Conservation (phyloP, 805 yeast genomes). For the Debaryomyces maramus region DNA sequence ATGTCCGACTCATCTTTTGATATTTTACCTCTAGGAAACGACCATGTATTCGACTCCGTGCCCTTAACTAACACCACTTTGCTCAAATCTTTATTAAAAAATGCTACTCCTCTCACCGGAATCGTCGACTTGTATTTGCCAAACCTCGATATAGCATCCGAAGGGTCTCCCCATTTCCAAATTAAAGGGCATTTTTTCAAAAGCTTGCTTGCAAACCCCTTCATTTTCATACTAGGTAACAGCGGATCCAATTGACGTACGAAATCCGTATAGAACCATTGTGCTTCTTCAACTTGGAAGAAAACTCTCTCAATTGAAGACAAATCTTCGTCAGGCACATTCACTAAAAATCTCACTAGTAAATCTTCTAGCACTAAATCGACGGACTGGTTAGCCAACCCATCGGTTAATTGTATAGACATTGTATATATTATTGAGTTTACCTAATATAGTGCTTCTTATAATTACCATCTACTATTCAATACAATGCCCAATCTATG, state of each 20-base stretch:
- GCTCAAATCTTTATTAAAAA: conserved; percentile 67
- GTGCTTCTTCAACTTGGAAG: conserved; percentile 97
- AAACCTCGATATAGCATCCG: conserved; percentile 75
- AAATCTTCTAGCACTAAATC: conserved; percentile 82
- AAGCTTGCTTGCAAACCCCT: conserved; percentile 67
- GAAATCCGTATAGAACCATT: conserved; percentile 94
- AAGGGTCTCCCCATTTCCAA: conserved; percentile 85
- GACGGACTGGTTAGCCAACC: conserved; percentile 61
- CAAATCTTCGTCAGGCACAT: conserved; percentile 89
- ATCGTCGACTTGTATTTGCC: conserved; percentile 83
- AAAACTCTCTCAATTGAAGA: conserved; percentile 77
- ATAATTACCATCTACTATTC: background rate
- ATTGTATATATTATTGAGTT: conserved; percentile 25
- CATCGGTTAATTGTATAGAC: conserved; percentile 59
- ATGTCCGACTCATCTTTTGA: conserved; percentile 88
- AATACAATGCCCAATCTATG: background rate
- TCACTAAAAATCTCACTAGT: conserved; percentile 83
- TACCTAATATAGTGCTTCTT: background rate
- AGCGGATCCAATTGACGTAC: conserved; percentile 68
- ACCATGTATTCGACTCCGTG: conserved; percentile 78
- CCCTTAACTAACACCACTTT: conserved; percentile 83
- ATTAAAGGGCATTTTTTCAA: conserved; percentile 70
- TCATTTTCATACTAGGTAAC: conserved; percentile 77
- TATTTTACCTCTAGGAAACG: conserved; percentile 96
- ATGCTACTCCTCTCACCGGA: conserved; percentile 95